Evolutionary conservation across 129 eudicot genomes (phyloP), one percentile per base, ranked within the genome.

Genomic region (Lonicera japonica): DNA sequence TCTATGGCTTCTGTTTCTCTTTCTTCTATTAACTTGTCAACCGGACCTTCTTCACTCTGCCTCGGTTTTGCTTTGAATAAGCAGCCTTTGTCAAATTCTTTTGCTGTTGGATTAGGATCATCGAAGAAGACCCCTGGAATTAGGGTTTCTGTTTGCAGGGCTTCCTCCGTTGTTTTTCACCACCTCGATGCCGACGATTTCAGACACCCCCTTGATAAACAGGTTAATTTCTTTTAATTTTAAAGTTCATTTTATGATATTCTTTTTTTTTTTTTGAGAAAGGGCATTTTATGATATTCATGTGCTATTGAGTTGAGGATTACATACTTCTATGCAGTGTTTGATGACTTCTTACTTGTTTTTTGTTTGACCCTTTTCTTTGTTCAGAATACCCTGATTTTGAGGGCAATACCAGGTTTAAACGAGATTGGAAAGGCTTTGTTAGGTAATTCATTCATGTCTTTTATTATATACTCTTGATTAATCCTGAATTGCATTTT

Each of bases 201-300:
- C 50, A 80, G 98, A 63, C 98, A 91, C 72, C 98, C 98, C 14
- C 96, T 91, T 56, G 98, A 91, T 75, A 77, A 83, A 78, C 98
- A 87, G 79, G 98, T 80, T 17, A 14, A 63, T 74, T 21, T 3
- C 36, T 61, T 24, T 25, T 58, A 5, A 11, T 0, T 12, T n/a
- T 50, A 18, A n/a, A 14, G 21, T 52, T 53, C 48, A 17, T 19
- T 54, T 6, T 46, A 24, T 54, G 22, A 52, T 21, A 17, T 47
- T 24, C 41, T 53, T 54, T 53, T 1, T 23, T 58, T 19, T 12
- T 34, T 54, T 38, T 10, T 38, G 43, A 5, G 43, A 4, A 10
- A 38, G 43, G 5, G 43, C 43, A 5, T 43, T 1, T 10, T 8
- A 43, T 11, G 16, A 8, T 43, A 8, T 43, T 14, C 50, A 10